Conservation (phyloP, 169 alveolate genomes). For the Plasmodium gaboni region DNA sequence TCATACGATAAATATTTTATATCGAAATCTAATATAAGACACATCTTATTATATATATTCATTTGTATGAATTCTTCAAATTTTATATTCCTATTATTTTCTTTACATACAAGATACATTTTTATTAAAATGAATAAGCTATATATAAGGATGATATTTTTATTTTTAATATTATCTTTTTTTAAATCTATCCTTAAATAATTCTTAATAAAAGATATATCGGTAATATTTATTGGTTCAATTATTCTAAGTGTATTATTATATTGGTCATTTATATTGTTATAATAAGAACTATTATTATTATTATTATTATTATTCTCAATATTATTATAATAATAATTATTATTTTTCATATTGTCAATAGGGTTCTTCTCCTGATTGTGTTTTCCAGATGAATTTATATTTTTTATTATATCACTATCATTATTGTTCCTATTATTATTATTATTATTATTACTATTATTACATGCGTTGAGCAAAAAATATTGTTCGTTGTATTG, state of each 20-base stretch:
- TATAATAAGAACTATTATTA: too few relatives aligned
- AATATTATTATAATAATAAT: too few relatives aligned
- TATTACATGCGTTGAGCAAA: not conserved
- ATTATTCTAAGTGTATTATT: not conserved
- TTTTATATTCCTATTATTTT: constrained; percentile 50
- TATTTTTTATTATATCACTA: too few relatives aligned
- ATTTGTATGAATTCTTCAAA: constrained; percentile 44
- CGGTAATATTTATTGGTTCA: constrained; percentile 9
- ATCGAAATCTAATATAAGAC: constrained; percentile 50
- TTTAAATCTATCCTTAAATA: constrained; percentile 23
- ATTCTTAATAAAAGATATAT: constrained; percentile 17
- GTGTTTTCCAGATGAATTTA: too few relatives aligned
- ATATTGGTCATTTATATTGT: too few relatives aligned
- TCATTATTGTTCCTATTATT: not conserved
- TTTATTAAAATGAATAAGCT: constrained; percentile 51
- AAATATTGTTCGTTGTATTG: constrained; percentile 25
- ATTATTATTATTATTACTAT: not conserved
- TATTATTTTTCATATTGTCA: too few relatives aligned
- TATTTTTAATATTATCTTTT: constrained; percentile 28
- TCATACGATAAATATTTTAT: constrained; percentile 38
- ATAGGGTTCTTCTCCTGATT: too few relatives aligned
- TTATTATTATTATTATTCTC: too few relatives aligned
- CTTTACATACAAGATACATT: constrained; percentile 44
- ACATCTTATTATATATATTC: constrained; percentile 44
- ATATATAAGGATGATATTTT: constrained; percentile 50